Conservation (phyloP, 75 land plant species). For the Gnetum montanum region DNA sequence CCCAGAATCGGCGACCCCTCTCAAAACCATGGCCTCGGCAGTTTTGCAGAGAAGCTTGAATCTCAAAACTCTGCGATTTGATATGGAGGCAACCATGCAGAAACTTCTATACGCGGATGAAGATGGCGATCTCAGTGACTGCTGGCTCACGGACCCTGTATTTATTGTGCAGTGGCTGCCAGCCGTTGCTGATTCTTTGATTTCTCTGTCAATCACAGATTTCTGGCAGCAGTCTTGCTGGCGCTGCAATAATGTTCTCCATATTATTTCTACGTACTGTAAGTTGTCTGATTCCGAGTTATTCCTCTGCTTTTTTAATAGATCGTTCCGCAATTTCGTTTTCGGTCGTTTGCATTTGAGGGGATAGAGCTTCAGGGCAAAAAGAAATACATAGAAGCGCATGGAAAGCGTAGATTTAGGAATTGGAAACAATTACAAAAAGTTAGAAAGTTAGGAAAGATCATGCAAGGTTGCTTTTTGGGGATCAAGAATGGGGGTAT, state of each 20-base stretch:
- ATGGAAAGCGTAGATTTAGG: too few species aligned
- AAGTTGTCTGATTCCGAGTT: too few species aligned
- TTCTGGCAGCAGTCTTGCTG: conserved; percentile 3
- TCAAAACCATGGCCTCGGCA: background rate
- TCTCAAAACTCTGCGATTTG: background rate
- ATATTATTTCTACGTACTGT: background rate
- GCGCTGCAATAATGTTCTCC: background rate
- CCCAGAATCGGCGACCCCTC: background rate
- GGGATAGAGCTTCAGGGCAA: too few species aligned
- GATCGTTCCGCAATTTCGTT: too few species aligned
- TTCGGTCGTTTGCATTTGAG: too few species aligned
- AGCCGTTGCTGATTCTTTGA: background rate
- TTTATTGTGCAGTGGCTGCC: background rate
- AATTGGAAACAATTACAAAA: too few species aligned
- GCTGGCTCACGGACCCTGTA: background rate
- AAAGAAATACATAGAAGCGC: too few species aligned
- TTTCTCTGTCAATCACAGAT: background rate
- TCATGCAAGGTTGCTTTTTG: too few species aligned
- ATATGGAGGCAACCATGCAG: background rate
- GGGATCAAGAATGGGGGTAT: too few species aligned
- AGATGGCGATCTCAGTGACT: background rate
- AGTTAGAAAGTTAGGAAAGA: too few species aligned
- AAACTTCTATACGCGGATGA: background rate
- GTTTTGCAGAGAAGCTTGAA: background rate
- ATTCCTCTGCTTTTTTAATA: too few species aligned